Evolutionary conservation across 495 filamentous ascomycete species (phyloP), one percentile per base, ranked within the genome.

Genomic region (Apodospora peruviana): DNA sequence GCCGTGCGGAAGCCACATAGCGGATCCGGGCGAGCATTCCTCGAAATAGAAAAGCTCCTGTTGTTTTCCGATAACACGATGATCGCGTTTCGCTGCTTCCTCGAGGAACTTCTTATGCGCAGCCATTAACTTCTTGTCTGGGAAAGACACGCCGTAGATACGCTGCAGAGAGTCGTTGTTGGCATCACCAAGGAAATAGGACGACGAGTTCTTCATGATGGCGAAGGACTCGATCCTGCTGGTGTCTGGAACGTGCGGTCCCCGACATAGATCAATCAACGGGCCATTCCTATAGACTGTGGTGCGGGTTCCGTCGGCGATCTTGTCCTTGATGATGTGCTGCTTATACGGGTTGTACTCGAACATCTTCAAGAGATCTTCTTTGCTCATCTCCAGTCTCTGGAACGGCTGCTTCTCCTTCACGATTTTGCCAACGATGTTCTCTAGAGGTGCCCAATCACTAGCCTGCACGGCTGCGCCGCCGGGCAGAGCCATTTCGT

Each of bases 41-140:
- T 94, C 81, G 70, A 97, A 97, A 75, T 96, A 94, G 73, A 95
- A 96, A 8, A 98, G 81, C 62, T 98, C 91, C 60, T 98, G 93
- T 34, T 96, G 91, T 55, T 83, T 86, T 45, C 91, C 94, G 52
- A 98, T 86, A 67, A 84, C 83, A 25, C 90, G 73, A 53, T 98
- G 93, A 60, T 96, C 91, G 50, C 94, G 83, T 76, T 96, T 95
- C 38, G 91, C 90, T 8, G 93, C 93, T 62, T 97, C 94, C 62
- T 96, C 93, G 7, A 98, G 69, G 65, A 94, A 91, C 51, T 91
- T 89, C 70, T 91, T 80, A 69, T 96, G 86, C 53, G 91, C 90
- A 12, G 82, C 78, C 78, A 97, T 86, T 56, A 75, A 75, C 74
- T 95, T 94, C 78, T 97, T 97, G 62, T 97, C 91, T 0, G 94